phyloP scores from a whole-genome alignment of 768 basidiomycete species.

The Boletus reticulatus region DNA sequence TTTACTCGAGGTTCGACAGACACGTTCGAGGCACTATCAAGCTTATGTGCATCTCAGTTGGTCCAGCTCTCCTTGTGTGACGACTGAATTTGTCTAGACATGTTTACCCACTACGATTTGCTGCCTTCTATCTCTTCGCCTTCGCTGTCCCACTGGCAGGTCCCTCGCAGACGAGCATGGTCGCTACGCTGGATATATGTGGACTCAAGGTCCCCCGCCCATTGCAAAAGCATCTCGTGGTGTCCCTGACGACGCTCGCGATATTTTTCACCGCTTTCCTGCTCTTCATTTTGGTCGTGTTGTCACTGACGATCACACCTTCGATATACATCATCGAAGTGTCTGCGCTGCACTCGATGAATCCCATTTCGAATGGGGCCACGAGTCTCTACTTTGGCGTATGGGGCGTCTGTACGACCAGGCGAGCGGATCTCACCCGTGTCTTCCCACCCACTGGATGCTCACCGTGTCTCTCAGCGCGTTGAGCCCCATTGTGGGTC shows the following conservation, averaged over 20 bases:
- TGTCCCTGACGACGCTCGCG: conserved; percentile 46
- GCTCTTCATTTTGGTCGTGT: conserved; percentile 71
- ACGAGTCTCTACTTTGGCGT: conserved; percentile 72
- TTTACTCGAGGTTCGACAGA: no score
- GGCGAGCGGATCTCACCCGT: conserved; percentile 28
- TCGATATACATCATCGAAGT: conserved; percentile 60
- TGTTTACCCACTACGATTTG: background rate
- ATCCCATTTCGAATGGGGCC: conserved; percentile 49
- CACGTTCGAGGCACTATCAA: no score
- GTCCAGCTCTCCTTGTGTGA: background rate
- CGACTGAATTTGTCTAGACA: conserved; percentile 1
- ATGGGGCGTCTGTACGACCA: conserved; percentile 78
- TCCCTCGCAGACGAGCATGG: conserved; percentile 11
- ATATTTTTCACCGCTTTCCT: conserved; percentile 61
- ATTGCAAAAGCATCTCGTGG: conserved; percentile 42
- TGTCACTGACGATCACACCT: conserved; percentile 75
- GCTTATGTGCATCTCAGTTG: background rate
- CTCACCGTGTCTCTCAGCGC: conserved; percentile 4
- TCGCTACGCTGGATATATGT: conserved; percentile 13
- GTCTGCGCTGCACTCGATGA: conserved; percentile 25
- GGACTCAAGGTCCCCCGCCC: conserved; percentile 31
- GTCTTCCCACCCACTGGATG: no score
- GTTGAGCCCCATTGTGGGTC: background rate
- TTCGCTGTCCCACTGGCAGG: background rate
- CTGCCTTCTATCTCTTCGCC: background rate